Percentiles rank a stretch among this genome's conserved stretches.
Conservation (phyloP, 129 eudicot species). For the Helianthus annuus region DNA sequence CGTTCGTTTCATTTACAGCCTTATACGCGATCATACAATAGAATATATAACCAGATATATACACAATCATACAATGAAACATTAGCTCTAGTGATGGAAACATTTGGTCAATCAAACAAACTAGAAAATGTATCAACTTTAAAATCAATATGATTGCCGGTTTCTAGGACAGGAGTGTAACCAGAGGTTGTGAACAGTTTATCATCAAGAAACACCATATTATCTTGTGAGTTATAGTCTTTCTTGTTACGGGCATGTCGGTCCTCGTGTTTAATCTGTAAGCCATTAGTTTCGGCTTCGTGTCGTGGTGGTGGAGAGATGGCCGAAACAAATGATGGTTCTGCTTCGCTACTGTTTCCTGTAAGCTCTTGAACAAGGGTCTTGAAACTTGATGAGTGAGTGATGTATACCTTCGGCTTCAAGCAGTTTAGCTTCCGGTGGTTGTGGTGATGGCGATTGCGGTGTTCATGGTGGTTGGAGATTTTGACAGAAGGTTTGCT, state of each 20-base stretch:
- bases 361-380: constrained; percentile 67
- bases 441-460: constrained; percentile 1
- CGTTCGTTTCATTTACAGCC: neutral
- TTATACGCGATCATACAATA: neutral
- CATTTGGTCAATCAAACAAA: constrained; percentile 17
- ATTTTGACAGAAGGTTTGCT: constrained; percentile 37
- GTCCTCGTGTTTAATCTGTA: constrained; percentile 13
- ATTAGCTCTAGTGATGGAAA: constrained; percentile 1
- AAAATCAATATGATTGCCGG: constrained; percentile 11
- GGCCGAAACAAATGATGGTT: constrained; percentile 7
- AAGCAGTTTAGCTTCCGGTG: constrained; percentile 32
- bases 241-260: constrained; percentile 8
- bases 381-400: constrained; percentile 58
- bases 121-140: constrained; percentile 34
- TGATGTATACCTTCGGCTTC: constrained; percentile 64
- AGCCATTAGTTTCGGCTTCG: constrained; percentile 6
- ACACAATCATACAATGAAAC: constrained; percentile 2
- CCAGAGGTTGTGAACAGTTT: neutral
- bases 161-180: constrained; percentile 11
- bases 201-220: neutral
- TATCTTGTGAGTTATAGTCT: constrained; percentile 9
- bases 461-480: constrained; percentile 33
- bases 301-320: constrained; percentile 19
- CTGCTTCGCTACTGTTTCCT: constrained; percentile 35
- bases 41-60: neutral